Evolutionary conservation across 2,329 filamentous ascomycete genomes (phyloP), one percentile per base, ranked within the genome.

Genomic region (Ascochyta fabae): DNA sequence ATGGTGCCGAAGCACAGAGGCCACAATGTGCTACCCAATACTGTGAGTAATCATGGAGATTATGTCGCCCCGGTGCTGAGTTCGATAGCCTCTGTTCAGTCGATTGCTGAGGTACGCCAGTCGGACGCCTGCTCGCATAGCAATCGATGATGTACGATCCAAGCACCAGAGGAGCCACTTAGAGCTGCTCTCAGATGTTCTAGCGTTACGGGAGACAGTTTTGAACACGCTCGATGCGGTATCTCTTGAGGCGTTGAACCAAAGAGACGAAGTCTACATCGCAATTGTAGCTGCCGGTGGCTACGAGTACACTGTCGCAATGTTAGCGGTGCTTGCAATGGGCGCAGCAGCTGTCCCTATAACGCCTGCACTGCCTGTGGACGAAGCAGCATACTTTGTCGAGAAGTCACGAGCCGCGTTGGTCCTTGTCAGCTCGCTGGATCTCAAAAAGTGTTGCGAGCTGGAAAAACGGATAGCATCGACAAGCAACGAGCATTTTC

Each of bases 241-340:
- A 19, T 74, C 66, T 6, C 62, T 64, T 36, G 56, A 63, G 33
- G 66, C 70, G 16, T 61, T 78, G 26, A 59, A 71, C 5, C 64
- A 61, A 10, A 64, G 72, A 51, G 67, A 75, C 41, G 77, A 77
- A 47, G 74, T 79, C 13, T 81, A 77, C 59, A 75, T 82, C 42
- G 77, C 76, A 24, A 70, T 82, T 4, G 67, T 82, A 29, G 79
- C 78, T 10, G 71, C 77, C 3, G 78, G 78, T 6, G 76, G 80
- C 5, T 81, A 81, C 60, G 79, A 81, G 51, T 82, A 78, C 60
- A 72, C 77, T 4, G 78, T 81, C n/a, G 79, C 76, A 4, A 78
- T 81, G 58, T 69, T 82, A 26, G 76, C 79, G 4, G 72, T 80
- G n/a, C 68, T 80, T 31, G 79, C 80, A 8, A 57, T 80, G 2